phyloP scores from a whole-genome alignment of 345 rosid genomes.

The Ceriops decandra region DNA sequence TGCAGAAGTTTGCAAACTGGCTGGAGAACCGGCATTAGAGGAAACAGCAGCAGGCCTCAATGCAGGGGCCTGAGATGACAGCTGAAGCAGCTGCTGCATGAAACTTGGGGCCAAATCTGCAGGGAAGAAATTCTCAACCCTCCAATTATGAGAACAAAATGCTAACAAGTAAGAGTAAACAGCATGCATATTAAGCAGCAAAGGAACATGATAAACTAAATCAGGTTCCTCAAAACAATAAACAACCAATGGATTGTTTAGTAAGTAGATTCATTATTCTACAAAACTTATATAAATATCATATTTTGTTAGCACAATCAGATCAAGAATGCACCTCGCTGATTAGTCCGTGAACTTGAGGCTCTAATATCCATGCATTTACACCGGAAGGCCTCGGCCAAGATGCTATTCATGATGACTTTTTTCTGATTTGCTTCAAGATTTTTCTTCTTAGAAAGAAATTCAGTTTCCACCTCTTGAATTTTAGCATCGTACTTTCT shows the following conservation, averaged over 20 bases:
- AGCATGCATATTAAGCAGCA: not conserved
- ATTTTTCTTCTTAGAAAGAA: constrained; percentile 30
- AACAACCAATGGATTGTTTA: not conserved
- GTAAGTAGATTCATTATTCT: not conserved
- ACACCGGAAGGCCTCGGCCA: constrained; percentile 56
- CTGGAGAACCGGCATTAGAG: constrained; percentile 19
- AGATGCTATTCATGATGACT: constrained; percentile 47
- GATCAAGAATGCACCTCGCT: constrained; percentile 35
- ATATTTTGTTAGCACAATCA: not conserved
- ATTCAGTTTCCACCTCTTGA: constrained; percentile 40
- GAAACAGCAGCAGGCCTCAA: constrained; percentile 27
- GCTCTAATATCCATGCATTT: constrained; percentile 42
- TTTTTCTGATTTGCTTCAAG: constrained; percentile 33
- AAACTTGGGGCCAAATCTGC: constrained; percentile 38
- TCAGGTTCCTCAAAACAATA: not conserved
- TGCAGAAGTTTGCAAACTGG: constrained; percentile 4
- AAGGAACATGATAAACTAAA: not conserved
- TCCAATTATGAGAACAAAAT: constrained; percentile 1
- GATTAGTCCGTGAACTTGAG: constrained; percentile 18
- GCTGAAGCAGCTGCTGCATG: constrained; percentile 34
- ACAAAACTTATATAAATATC: not conserved
- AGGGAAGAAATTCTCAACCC: not conserved
- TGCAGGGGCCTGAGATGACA: constrained; percentile 25
- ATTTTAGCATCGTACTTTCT: constrained; percentile 39
- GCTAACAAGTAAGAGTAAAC: constrained; percentile 1